Evolutionary conservation across 2,329 filamentous ascomycete genomes (phyloP).

Genomic region (Neopestalotiopsis sp.): DNA sequence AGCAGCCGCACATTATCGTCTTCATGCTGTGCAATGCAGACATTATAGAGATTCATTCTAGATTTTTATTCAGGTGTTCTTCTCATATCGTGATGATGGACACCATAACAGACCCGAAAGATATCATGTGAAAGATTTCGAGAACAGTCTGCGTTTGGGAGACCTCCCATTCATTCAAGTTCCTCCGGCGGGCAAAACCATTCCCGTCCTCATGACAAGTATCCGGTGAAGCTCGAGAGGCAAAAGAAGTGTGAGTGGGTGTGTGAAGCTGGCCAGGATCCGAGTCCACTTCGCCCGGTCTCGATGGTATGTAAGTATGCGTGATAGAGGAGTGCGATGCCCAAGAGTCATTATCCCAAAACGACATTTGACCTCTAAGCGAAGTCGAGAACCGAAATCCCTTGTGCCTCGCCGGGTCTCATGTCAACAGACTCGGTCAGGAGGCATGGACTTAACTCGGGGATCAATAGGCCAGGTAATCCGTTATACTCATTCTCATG

Average conservation of each 20-base stretch:
- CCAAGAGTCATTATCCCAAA: background rate
- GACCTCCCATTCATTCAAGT: too few relatives aligned
- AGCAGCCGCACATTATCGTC: background rate
- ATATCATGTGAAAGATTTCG: too few relatives aligned
- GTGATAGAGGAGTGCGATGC: background rate
- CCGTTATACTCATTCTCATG: background rate
- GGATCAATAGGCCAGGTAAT: background rate
- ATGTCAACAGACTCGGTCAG: background rate
- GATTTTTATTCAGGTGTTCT: too few relatives aligned
- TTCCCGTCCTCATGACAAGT: background rate
- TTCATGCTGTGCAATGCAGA: too few relatives aligned
- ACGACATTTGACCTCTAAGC: background rate
- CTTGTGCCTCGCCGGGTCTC: background rate
- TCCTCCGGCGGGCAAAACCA: background rate
- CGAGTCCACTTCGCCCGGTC: background rate
- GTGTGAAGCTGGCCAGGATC: background rate
- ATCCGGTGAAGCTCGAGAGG: background rate
- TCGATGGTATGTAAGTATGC: background rate
- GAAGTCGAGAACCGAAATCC: background rate
- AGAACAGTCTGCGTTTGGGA: too few relatives aligned
- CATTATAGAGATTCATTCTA: too few relatives aligned
- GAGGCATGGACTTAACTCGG: background rate
- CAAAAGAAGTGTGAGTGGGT: background rate
- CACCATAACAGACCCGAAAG: too few relatives aligned
- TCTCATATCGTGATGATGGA: too few relatives aligned